Evolutionary conservation across 495 filamentous ascomycete species (phyloP), one percentile per base, ranked within the genome.

Genomic region (Aspergillus bertholletiae): DNA sequence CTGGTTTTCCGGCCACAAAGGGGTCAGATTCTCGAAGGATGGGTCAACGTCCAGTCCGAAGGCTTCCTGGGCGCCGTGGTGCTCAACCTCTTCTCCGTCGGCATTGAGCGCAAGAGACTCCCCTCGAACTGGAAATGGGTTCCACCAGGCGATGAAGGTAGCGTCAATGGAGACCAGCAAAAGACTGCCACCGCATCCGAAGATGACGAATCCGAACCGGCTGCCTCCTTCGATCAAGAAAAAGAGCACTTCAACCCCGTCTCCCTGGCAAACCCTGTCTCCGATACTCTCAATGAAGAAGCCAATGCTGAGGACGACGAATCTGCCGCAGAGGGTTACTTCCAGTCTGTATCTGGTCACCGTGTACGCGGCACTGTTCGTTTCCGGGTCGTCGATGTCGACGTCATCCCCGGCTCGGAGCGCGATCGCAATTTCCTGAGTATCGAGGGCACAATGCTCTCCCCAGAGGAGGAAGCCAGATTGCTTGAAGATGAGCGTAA

Each of bases 81-180:
- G 13, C 83, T 84, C 60, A 93, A 93, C 67, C 71, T 88, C 17
- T 90, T 92, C 76, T 87, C 84, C 56, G 87, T 87, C 1, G 84
- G 80, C 37, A 84, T 93, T 46, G 82, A 86, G 55, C 72, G 79
- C 56, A 81, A 80, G 59, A 76, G 82, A 53, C 72, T 93, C 18
- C 89, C 88, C 7, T 66, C 71, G 46, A 74, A 74, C 32, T 93
- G 88, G 88, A 79, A 74, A 56, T 92, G 85, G 83, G 64, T 77
- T 55, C 68, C 67, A 26, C 69, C 73, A 26, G 67, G 76, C 28
- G 69, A 74, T 35, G 70, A 72, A 53, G 70, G 57, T 39, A 48
- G 51, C 23, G 46, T 24, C 9, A 56, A 60, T 46, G 17, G 49
- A 22, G 57, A 55, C 24, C 37, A 17, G 18, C 32, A 32, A 0